phyloP scores from a whole-genome alignment of 2,329 filamentous ascomycete species.

The Botrytis cinerea region DNA sequence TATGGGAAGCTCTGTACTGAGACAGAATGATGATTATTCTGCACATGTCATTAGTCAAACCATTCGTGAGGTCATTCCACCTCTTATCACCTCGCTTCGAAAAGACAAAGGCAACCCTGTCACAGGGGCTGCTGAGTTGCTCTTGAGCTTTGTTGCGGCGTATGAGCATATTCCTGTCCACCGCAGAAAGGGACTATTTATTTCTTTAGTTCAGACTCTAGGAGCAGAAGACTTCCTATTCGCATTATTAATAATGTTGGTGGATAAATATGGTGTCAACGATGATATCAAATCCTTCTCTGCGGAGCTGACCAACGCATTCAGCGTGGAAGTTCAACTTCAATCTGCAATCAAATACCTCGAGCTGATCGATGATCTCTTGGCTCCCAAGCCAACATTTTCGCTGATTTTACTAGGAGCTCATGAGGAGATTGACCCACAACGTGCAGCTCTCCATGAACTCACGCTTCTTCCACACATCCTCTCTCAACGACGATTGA shows the following conservation, averaged over 20 bases:
- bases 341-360: conserved; percentile 76
- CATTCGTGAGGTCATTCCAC: conserved; percentile 90
- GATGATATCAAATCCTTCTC: conserved; percentile 75
- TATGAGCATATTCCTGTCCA: conserved; percentile 95
- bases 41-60: conserved; percentile 95
- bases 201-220: conserved; percentile 80
- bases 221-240: conserved; percentile 86
- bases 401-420: conserved; percentile 71
- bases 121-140: conserved; percentile 79
- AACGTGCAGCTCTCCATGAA: conserved; percentile 55
- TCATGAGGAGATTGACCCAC: conserved; percentile 51
- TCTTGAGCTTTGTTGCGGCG: conserved; percentile 94
- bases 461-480: conserved; percentile 59
- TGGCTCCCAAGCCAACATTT: conserved; percentile 72
- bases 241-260: conserved; percentile 82
- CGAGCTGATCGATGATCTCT: conserved; percentile 71
- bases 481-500: conserved; percentile 59
- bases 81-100: conserved; percentile 81
- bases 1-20: conserved; percentile 88
- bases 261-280: conserved; percentile 83
- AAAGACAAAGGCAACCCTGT: conserved; percentile 77
- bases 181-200: conserved; percentile 78
- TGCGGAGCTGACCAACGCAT: conserved; percentile 70
- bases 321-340: conserved; percentile 74
- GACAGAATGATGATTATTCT: conserved; percentile 95